Evolutionary conservation across 768 basidiomycete genomes (phyloP).

Genomic region (Tulasnella sp.): DNA sequence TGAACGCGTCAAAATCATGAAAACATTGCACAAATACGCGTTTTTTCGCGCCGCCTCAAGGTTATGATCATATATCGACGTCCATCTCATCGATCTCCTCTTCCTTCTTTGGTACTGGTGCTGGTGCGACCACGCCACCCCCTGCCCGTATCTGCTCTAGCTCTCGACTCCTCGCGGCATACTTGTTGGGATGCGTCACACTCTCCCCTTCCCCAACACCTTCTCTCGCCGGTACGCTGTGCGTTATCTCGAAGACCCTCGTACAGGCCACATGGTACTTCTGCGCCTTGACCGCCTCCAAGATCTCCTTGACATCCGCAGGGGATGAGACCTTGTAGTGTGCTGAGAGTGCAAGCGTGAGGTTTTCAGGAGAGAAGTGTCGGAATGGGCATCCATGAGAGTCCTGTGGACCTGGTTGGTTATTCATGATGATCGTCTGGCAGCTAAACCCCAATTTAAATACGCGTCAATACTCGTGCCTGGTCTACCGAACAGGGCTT

Average conservation of each 20-base stretch:
- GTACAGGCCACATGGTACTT: slow-evolving; percentile 97
- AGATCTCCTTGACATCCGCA: slow-evolving; percentile 69
- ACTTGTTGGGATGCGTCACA: slow-evolving; percentile 89
- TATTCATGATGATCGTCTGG: slow-evolving; percentile 64
- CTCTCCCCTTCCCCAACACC: slow-evolving; percentile 78
- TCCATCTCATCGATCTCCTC: background rate
- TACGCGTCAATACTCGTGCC: too few species aligned
- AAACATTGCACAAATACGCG: background rate
- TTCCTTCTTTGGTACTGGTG: background rate
- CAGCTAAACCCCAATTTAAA: slow-evolving; percentile 50
- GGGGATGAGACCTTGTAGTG: slow-evolving; percentile 27
- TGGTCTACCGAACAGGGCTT: too few species aligned
- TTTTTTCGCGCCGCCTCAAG: background rate
- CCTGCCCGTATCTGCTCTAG: slow-evolving; percentile 12
- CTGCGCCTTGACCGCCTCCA: slow-evolving; percentile 59
- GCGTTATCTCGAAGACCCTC: slow-evolving; percentile 90
- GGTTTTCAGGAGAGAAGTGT: slow-evolving; percentile 72
- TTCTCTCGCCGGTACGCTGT: slow-evolving; percentile 79
- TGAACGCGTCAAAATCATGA: background rate
- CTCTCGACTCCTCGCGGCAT: slow-evolving; percentile 22
- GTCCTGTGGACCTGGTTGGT: slow-evolving; percentile 56
- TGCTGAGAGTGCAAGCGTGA: slow-evolving; percentile 52
- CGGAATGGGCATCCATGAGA: slow-evolving; percentile 89
- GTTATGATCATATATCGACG: background rate
- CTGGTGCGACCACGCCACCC: background rate